Evolutionary conservation across 108 stramenopile genomes (phyloP), one percentile per base, ranked within the genome.

Genomic region (Nitzschia putrida): DNA sequence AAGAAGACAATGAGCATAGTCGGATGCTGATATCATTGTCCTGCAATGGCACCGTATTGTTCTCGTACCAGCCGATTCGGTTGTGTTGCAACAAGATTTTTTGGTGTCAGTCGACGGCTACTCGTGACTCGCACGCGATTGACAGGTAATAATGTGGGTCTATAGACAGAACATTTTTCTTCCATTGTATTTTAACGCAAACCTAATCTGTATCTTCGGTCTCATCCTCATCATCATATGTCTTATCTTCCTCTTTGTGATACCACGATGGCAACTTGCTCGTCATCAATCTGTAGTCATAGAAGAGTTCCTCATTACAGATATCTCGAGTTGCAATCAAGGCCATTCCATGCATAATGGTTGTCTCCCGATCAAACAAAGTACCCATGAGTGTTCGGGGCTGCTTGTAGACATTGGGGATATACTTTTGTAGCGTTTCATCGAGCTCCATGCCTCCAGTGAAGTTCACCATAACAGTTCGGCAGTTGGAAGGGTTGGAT

Each of bases 281-380:
- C 20, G 70, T 74, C 67, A 75, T 68, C 39, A 91, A 61, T 10
- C 90, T 70, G 67, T 94, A 94, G 61, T 94, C 90, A 70, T 90
- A 91, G 64, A 91, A 89, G 12, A 94, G 16, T 79, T 94, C 93
- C 72, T 94, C 89, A 65, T 94, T 83, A 43, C 72, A 71, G 5
- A 94, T 55, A 80, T 88, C 89, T 20, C 87, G 58, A 41, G 74
- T 69, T 20, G 85, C 66, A 7, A 88, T 52, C 55, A 94, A 65
- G n/a, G 84, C 74, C 83, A 94, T 69, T 3, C 90, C 84, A 65
- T 91, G 90, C 93, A 94, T 94, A 3, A 78, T 67, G 24, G 90
- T 70, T 29, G 73, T 68, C 22, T 89, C 84, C 8, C 68, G 64
- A 13, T 88, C 84, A 55, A 80, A 80, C 40, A 78, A 61, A 54